Evolutionary conservation across 305 asterid genomes (phyloP).

Genomic region (Stenogyne calaminthoides): DNA sequence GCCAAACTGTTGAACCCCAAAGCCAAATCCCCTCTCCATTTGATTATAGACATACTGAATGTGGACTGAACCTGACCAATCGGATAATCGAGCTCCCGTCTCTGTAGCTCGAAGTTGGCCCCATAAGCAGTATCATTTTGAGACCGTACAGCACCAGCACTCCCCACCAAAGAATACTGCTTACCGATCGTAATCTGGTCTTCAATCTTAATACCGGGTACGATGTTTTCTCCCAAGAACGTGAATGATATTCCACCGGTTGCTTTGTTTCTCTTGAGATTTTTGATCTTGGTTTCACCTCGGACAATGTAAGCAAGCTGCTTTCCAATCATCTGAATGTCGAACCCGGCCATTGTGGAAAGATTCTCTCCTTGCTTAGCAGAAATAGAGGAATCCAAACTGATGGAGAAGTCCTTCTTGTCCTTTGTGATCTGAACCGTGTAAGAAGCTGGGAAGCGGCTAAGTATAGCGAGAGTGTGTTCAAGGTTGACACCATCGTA

Average conservation of each 20-base stretch:
- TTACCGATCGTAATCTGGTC: constrained; percentile 73
- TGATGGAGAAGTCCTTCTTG: constrained; percentile 86
- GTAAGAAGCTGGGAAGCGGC: constrained; percentile 67
- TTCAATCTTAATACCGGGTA: constrained; percentile 78
- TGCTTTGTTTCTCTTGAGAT: constrained; percentile 64
- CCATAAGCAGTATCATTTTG: constrained; percentile 80
- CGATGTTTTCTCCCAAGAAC: constrained; percentile 72
- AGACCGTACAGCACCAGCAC: constrained; percentile 77
- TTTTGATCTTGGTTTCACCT: constrained; percentile 74
- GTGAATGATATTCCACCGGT: constrained; percentile 75
- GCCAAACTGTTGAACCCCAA: constrained; percentile 75
- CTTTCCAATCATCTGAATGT: constrained; percentile 85
- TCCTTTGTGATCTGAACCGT: constrained; percentile 84
- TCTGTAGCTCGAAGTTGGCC: constrained; percentile 85
- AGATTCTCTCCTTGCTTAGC: constrained; percentile 71
- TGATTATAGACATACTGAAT: constrained; percentile 66
- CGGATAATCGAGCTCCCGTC: constrained; percentile 79
- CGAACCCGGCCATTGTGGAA: constrained; percentile 88
- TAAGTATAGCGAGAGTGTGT: constrained; percentile 67
- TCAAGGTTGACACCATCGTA: constrained; percentile 96
- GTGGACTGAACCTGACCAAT: constrained; percentile 92
- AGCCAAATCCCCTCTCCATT: constrained; percentile 95
- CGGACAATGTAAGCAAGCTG: constrained; percentile 84
- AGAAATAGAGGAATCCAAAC: constrained; percentile 73
- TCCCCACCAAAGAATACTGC: constrained; percentile 71